These are phyloP conservation scores for Mycena galericulata DNA, from an alignment of 768 basidiomycete genomes.

Conservation along the genomic window DNA sequence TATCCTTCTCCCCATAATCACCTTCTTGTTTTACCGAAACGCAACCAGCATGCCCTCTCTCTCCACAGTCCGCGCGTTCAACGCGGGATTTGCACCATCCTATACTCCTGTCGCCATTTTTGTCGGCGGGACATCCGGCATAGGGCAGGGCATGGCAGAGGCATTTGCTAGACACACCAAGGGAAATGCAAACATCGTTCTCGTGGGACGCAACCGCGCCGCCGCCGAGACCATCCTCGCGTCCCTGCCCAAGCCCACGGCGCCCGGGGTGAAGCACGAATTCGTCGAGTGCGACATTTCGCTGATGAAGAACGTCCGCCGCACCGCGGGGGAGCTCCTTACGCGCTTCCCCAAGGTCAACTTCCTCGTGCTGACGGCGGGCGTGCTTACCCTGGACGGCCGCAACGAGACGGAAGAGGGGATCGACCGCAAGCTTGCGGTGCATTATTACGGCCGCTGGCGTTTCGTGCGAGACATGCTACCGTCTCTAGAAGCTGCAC, in stretches of 20 bases:
- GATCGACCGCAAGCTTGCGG: slow-evolving; percentile 55
- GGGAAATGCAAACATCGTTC: slow-evolving; percentile 63
- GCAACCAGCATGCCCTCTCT: slow-evolving; percentile 44
- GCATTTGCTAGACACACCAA: slow-evolving; percentile 59
- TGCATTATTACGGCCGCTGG: slow-evolving; percentile 66
- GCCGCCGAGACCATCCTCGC: slow-evolving; percentile 62
- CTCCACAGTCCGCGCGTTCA: slow-evolving; percentile 43
- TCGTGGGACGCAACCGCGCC: slow-evolving; percentile 62
- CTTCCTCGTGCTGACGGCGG: slow-evolving; percentile 62
- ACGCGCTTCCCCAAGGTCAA: slow-evolving; percentile 59
- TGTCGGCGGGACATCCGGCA: slow-evolving; percentile 61
- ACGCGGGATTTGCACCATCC: slow-evolving; percentile 44
- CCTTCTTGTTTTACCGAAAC: slow-evolving; percentile 21
- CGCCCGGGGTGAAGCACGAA: slow-evolving; percentile 47
- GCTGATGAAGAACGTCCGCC: slow-evolving; percentile 62
- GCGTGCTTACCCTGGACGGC: slow-evolving; percentile 51
- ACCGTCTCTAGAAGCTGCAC: slow-evolving; percentile 57
- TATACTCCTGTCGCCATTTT: slow-evolving; percentile 50
- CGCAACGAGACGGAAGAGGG: slow-evolving; percentile 59
- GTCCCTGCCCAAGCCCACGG: slow-evolving; percentile 49
- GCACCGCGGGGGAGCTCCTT: slow-evolving; percentile 43
- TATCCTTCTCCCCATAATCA: slow-evolving; percentile 11
- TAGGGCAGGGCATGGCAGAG: slow-evolving; percentile 60
- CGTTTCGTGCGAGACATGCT: slow-evolving; percentile 59
- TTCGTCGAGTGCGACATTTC: slow-evolving; percentile 65